Evolutionary conservation across 495 filamentous ascomycete genomes (phyloP).

Genomic region (Lepidopterella palustris): DNA sequence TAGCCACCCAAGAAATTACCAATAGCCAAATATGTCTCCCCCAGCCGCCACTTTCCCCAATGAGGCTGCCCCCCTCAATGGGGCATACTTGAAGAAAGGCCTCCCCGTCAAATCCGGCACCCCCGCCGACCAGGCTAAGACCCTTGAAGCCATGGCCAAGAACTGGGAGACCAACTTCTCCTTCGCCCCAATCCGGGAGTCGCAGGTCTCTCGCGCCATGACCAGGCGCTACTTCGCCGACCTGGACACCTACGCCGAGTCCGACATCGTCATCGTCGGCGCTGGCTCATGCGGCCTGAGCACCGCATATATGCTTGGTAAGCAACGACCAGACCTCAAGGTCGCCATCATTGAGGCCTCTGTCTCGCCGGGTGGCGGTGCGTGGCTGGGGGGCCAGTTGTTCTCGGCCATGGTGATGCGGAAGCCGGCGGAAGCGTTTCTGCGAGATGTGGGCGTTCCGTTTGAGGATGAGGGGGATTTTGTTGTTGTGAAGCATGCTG

Average conservation of each 20-base stretch:
- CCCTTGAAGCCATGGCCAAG: constrained; percentile 54
- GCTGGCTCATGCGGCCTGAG: constrained; percentile 82
- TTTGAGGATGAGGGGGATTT: constrained; percentile 82
- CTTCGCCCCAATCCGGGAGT: constrained; percentile 82
- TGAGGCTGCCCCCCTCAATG: constrained; percentile 29
- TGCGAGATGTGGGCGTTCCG: constrained; percentile 71
- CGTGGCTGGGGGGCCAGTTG: constrained; percentile 88
- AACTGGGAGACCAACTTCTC: constrained; percentile 68
- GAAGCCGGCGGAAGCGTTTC: constrained; percentile 79
- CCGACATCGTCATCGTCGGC: constrained; percentile 85
- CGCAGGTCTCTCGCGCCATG: constrained; percentile 86
- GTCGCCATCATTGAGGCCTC: constrained; percentile 85
- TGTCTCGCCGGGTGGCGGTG: constrained; percentile 81
- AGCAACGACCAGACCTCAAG: constrained; percentile 79
- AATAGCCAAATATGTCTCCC: constrained; percentile 61
- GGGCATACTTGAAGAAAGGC: constrained; percentile 40
- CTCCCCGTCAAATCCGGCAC: constrained; percentile 34
- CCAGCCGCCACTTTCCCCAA: constrained; percentile 46
- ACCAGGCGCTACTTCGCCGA: constrained; percentile 85
- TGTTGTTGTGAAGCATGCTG: constrained; percentile 86
- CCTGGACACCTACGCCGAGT: constrained; percentile 82
- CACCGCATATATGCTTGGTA: constrained; percentile 76
- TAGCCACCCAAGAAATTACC: neutral
- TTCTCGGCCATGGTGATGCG: constrained; percentile 93
- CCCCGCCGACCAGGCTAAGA: constrained; percentile 42